Percentiles rank a stretch among this genome's conserved stretches.
These are phyloP conservation scores for Paecilomyces niveus DNA, from an alignment of 2,329 filamentous ascomycete species.

Conservation along the genomic window DNA sequence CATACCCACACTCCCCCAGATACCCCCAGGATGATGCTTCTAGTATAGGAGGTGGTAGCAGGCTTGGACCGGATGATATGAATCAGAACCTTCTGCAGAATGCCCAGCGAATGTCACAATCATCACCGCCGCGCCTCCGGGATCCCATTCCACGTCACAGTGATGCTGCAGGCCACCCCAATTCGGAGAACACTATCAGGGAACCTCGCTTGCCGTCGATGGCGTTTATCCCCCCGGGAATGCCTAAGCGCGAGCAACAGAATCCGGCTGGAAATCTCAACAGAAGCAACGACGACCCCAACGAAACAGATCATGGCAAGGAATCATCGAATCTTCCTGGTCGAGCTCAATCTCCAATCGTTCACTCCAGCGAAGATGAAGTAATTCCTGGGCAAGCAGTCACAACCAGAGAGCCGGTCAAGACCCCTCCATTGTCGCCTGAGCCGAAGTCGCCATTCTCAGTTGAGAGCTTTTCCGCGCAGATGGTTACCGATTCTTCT, in stretches of 20 bases:
- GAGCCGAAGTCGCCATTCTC: not conserved
- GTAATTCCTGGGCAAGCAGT: not conserved
- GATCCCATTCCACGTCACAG: conserved; percentile 12
- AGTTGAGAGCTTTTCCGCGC: not conserved
- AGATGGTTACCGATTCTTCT: not conserved
- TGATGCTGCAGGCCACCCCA: not conserved
- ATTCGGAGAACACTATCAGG: not conserved
- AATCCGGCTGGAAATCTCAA: conserved; percentile 13
- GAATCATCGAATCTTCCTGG: conserved; percentile 5
- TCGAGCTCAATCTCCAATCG: not conserved
- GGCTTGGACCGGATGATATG: conserved; percentile 39
- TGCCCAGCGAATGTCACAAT: conserved; percentile 52
- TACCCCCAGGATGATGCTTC: conserved; percentile 45
- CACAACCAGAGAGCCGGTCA: not conserved
- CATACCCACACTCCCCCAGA: conserved; percentile 21
- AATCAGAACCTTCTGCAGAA: conserved; percentile 49
- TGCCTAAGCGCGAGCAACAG: not conserved
- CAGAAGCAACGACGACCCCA: conserved; percentile 33
- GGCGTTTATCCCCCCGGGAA: not conserved
- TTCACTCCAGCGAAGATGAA: not conserved
- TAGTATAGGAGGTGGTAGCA: conserved; percentile 46
- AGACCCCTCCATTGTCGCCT: not conserved
- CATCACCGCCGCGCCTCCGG: conserved; percentile 34
- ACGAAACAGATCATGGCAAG: conserved; percentile 28
- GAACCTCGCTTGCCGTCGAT: not conserved